These are phyloP conservation scores for Rhodamnia rubescens DNA, from an alignment of 345 rosid genomes.

Conservation along the genomic window DNA sequence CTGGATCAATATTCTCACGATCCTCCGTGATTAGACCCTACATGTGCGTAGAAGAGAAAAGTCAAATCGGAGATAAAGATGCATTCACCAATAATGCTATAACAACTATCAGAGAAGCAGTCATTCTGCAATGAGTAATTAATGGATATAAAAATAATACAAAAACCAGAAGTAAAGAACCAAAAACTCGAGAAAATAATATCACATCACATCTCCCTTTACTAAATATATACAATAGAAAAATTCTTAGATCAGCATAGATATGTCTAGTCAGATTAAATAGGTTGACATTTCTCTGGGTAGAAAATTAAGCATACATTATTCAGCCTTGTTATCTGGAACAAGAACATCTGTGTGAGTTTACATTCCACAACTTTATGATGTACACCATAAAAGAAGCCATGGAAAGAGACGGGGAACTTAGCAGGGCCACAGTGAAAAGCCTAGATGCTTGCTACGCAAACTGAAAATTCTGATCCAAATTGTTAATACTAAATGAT, in stretches of 20 bases:
- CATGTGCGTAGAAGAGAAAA: slow-evolving; percentile 7
- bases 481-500: background rate
- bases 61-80: background rate
- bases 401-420: background rate
- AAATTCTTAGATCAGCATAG: background rate
- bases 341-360: background rate
- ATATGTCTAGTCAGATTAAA: background rate
- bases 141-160: background rate
- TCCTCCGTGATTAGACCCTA: slow-evolving; percentile 92
- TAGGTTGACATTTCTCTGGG: background rate
- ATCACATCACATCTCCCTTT: too few species aligned
- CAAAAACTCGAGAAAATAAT: background rate
- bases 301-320: background rate
- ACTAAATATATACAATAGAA: background rate
- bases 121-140: background rate
- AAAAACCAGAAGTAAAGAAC: background rate
- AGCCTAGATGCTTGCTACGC: background rate
- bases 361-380: background rate
- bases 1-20: slow-evolving; percentile 64
- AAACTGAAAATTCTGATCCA: background rate
- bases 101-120: background rate
- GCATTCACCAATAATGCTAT: background rate
- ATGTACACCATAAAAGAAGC: background rate
- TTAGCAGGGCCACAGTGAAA: background rate
- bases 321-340: background rate